Conservation (phyloP, 345 rosid species). For the Lagerstroemia speciosa region DNA sequence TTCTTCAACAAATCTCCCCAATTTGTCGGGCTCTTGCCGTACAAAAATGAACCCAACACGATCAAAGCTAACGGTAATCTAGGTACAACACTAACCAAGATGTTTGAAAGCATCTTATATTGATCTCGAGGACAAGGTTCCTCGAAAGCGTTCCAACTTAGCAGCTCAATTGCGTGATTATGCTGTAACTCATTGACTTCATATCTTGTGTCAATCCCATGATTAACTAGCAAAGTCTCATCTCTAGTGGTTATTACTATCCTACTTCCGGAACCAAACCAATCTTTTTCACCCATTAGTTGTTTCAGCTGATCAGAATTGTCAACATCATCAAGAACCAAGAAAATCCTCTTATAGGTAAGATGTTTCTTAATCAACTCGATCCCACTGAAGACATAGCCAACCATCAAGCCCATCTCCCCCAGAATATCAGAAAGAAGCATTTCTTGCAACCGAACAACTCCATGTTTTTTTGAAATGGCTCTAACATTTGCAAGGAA, state of each 20-base stretch:
- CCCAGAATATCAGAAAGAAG: slow-evolving; percentile 8
- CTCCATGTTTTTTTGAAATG: slow-evolving; percentile 7
- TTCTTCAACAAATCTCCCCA: slow-evolving; percentile 4
- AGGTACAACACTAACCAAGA: slow-evolving; percentile 1
- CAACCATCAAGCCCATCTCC: not conserved
- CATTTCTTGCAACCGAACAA: slow-evolving; percentile 5
- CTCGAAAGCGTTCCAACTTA: slow-evolving; percentile 12
- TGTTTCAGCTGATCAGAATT: not conserved
- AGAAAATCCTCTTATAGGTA: slow-evolving; percentile 3
- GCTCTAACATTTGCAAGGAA: slow-evolving; percentile 27
- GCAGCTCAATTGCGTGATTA: slow-evolving; percentile 3
- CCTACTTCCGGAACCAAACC: slow-evolving; percentile 18
- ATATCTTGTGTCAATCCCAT: not conserved
- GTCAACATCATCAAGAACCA: slow-evolving; percentile 21
- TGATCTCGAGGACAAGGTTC: not conserved
- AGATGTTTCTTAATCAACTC: not conserved
- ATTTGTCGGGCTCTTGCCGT: not conserved
- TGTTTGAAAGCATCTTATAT: not conserved
- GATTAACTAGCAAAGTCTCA: not conserved
- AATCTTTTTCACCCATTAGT: slow-evolving; percentile 4
- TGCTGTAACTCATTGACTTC: not conserved
- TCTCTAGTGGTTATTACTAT: slow-evolving; percentile 16
- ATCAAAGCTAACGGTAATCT: slow-evolving; percentile 13
- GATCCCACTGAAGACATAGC: not conserved
- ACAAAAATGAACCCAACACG: slow-evolving; percentile 9